Percentiles rank a stretch among this genome's conserved stretches.
Evolutionary conservation across 371 early-diverging fungal genomes (phyloP).

Genomic region (Haplosporangium sp.): DNA sequence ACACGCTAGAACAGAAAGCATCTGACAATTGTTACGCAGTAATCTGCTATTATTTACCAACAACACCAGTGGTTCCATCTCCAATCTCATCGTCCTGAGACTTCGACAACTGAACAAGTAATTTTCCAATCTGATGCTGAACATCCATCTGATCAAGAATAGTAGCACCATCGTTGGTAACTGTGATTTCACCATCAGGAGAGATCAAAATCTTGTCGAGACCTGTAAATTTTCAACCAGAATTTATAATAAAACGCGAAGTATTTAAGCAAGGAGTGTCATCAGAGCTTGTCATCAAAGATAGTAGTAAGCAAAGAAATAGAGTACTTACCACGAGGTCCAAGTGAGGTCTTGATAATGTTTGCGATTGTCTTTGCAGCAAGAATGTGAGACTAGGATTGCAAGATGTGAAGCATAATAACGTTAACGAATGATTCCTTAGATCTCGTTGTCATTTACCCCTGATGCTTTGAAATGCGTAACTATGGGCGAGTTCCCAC

Average conservation of each 20-base stretch:
- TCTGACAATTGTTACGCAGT: not conserved
- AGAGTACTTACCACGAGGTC: slow-evolving; percentile 89
- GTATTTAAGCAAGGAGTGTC: not conserved
- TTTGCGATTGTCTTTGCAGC: slow-evolving; percentile 97
- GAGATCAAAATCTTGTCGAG: slow-evolving; percentile 99
- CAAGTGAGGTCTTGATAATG: slow-evolving; percentile 98
- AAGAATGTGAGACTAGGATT: slow-evolving; percentile 93
- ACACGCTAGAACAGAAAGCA: not conserved
- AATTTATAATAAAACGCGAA: not conserved
- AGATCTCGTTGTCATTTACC: not conserved
- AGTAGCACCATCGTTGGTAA: slow-evolving; percentile 99
- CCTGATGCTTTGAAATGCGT: not conserved
- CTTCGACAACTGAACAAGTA: slow-evolving; percentile 98
- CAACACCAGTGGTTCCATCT: slow-evolving; percentile 99
- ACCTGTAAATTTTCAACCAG: slow-evolving; percentile 61
- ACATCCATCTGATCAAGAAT: slow-evolving; percentile 99
- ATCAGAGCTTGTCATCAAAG: not conserved
- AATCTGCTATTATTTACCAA: slow-evolving; percentile 71
- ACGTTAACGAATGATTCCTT: not conserved
- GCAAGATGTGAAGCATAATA: not conserved
- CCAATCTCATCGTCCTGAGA: slow-evolving; percentile 99
- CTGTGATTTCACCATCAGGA: slow-evolving; percentile 99
- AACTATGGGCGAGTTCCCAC: not conserved
- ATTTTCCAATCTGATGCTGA: slow-evolving; percentile 98
- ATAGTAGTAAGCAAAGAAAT: not conserved